A percentile compares a stretch with the other conserved stretches of the same genome.
Evolutionary conservation across 1,284 basidiomycete species (phyloP).

Genomic region (Wolfiporia cocos): DNA sequence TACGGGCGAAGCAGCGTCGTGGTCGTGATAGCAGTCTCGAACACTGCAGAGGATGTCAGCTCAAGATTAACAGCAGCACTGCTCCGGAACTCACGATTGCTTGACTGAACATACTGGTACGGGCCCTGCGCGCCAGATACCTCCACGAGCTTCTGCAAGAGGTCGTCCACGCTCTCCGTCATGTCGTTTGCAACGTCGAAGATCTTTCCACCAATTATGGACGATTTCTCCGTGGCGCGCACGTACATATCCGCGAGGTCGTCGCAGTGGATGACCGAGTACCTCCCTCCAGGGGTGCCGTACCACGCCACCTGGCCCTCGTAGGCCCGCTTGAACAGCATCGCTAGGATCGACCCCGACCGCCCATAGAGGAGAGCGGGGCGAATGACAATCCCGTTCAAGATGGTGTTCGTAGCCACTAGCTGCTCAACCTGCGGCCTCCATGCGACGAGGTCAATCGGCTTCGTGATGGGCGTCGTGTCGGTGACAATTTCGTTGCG

Average conservation of each 20-base stretch:
- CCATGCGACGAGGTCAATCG: slow-evolving; percentile 30
- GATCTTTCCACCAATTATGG: slow-evolving; percentile 33
- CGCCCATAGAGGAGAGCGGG: slow-evolving; percentile 43
- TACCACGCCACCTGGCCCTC: slow-evolving; percentile 32
- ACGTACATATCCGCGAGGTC: slow-evolving; percentile 46
- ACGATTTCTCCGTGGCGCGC: slow-evolving; percentile 35
- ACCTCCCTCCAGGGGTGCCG: slow-evolving; percentile 35
- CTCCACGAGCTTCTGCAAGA: slow-evolving; percentile 36
- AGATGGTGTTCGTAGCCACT: slow-evolving; percentile 23
- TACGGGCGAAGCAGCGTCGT: slow-evolving; percentile 34
- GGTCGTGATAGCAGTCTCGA: slow-evolving; percentile 27
- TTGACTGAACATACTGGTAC: slow-evolving; percentile 27
- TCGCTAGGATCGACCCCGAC: slow-evolving; percentile 33
- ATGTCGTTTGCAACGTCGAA: slow-evolving; percentile 41
- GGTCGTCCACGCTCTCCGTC: slow-evolving; percentile 38
- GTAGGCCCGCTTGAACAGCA: slow-evolving; percentile 32
- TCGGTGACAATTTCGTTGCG: slow-evolving; percentile 29
- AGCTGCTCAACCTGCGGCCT: slow-evolving; percentile 30
- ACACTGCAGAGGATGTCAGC: slow-evolving; percentile 17
- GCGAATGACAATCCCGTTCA: slow-evolving; percentile 48
- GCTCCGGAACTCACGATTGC: slow-evolving; percentile 29
- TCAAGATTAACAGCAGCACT: neutral
- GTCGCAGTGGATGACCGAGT: slow-evolving; percentile 40
- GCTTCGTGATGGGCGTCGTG: slow-evolving; percentile 26
- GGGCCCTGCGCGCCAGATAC: slow-evolving; percentile 32